Evolutionary conservation across 2,329 filamentous ascomycete species (phyloP).

Genomic region (Hypoxylon sp.): DNA sequence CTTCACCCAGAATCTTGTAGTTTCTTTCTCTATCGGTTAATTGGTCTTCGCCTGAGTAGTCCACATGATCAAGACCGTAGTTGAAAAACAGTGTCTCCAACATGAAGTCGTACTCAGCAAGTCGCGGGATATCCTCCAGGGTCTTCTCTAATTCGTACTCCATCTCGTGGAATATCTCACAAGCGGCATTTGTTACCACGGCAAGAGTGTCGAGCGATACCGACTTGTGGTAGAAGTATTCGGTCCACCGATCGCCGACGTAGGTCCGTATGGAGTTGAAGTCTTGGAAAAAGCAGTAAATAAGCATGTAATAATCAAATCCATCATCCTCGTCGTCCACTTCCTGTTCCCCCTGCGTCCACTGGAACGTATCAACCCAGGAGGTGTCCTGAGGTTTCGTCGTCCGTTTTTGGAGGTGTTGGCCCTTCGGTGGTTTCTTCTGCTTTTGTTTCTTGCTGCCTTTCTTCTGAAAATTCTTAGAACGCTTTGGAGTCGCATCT

Average conservation of each 20-base stretch:
- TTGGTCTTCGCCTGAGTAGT: conserved; percentile 45
- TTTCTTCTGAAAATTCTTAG: conserved; percentile 25
- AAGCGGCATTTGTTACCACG: conserved; percentile 52
- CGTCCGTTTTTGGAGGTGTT: conserved; percentile 13
- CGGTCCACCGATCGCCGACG: conserved; percentile 52
- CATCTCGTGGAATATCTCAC: conserved; percentile 51
- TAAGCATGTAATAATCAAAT: conserved; percentile 52
- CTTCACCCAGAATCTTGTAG: conserved; percentile 49
- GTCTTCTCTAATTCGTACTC: conserved; percentile 46
- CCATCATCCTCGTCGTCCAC: conserved; percentile 44
- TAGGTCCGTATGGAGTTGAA: conserved; percentile 52
- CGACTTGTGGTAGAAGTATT: conserved; percentile 50
- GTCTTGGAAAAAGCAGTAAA: conserved; percentile 55
- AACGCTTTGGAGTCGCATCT: conserved; percentile 8
- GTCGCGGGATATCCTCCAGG: conserved; percentile 29
- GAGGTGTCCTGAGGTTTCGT: not conserved
- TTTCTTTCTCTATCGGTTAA: conserved; percentile 40
- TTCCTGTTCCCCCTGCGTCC: conserved; percentile 28
- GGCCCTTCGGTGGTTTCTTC: conserved; percentile 29
- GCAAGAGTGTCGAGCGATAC: conserved; percentile 47
- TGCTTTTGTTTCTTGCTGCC: conserved; percentile 21
- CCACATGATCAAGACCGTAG: conserved; percentile 49
- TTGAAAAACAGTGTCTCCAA: conserved; percentile 48
- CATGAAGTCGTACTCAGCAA: conserved; percentile 47
- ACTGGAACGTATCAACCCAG: conserved; percentile 48